A percentile compares a stretch with the other conserved stretches of the same genome.
These are phyloP conservation scores for Cucurbita moschata DNA, from an alignment of 306 rosid genomes.

Conservation along the genomic window DNA sequence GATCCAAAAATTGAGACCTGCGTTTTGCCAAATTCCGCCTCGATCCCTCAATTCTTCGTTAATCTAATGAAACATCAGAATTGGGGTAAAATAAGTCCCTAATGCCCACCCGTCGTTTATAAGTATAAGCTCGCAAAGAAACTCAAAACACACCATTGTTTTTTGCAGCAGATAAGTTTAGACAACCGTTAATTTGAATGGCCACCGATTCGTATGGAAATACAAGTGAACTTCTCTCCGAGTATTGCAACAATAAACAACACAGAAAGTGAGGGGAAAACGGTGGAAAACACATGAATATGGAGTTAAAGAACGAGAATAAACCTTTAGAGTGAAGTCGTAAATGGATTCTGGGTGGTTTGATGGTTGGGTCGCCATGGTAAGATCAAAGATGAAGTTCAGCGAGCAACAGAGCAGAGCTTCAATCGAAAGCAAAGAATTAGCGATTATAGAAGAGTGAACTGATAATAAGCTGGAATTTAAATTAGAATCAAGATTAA, in stretches of 20 bases:
- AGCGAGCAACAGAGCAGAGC: not conserved
- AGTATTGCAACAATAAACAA: not conserved
- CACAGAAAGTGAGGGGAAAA: not conserved
- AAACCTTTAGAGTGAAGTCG: constrained; percentile 40
- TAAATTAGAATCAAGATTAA: no score
- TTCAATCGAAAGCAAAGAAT: not conserved
- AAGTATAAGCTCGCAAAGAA: not conserved
- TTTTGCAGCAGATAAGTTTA: not conserved
- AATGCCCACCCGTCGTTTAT: not conserved
- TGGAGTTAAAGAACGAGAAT: not conserved
- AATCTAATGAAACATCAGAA: not conserved
- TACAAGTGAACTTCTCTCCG: not conserved
- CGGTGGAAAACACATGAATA: not conserved
- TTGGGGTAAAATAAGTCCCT: not conserved
- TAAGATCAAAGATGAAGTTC: not conserved
- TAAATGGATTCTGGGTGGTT: constrained; percentile 22
- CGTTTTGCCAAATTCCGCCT: not conserved
- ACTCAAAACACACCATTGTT: not conserved
- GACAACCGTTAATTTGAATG: not conserved
- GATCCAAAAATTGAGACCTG: not conserved
- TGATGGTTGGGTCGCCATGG: constrained; percentile 21
- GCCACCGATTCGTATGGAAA: not conserved
- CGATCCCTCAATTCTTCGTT: not conserved
- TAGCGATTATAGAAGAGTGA: not conserved
- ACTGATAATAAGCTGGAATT: not conserved